Base-by-base conservation (phyloP, 1,139 yeast species). In the Pichiaceae sp. region DNA sequence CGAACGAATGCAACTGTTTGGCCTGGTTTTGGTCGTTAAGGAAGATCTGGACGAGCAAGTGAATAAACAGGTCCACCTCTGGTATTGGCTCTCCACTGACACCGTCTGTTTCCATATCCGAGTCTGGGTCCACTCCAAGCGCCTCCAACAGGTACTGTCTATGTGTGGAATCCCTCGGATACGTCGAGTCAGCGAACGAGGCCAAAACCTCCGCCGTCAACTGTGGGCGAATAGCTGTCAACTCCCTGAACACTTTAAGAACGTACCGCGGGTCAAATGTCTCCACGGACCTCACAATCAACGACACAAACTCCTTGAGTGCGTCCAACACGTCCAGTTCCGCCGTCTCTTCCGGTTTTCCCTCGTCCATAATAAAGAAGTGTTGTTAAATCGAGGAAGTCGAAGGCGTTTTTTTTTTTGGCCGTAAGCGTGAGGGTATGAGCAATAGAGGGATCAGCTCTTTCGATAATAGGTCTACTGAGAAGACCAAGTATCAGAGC, bases 241-340 rank as follows among this genome's bases (percentile, higher is more conserved):
- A 67, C 42, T 86, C 94, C 48, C 96, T 78, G 47, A 91, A 71
- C 15, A 86, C 91, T 54, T 83, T 83, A 59, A 93, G 72, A 36
- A 91, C 76, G 60, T 81, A 85, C 47, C 96, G 76, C 47, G 94
- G 85, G 60, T 91, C 98, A 53, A 78, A 78, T 41, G 78, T 76
- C 37, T 75, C 60, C 4, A 86, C 84, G 1, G 95, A 86, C 57
- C 81, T 81, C 42, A 70, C 70, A 45, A 83, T 67, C 42, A 77
- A 41, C 9, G 45, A 34, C 17, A 42, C 11, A 15, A 48, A 42
- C 34, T 46, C 46, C 29, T 29, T 37, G n/a, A 48, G 35, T 32
- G 37, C 48, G 42, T 20, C 19, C 15, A 21, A n/a, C 18, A 3
- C 36, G 40, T 42, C 38, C 36, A 29, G 29, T 11, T 24, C 29